These are phyloP conservation scores for Metschnikowia drakensbergensis DNA, from an alignment of 805 yeast genomes.

Conservation along the genomic window DNA sequence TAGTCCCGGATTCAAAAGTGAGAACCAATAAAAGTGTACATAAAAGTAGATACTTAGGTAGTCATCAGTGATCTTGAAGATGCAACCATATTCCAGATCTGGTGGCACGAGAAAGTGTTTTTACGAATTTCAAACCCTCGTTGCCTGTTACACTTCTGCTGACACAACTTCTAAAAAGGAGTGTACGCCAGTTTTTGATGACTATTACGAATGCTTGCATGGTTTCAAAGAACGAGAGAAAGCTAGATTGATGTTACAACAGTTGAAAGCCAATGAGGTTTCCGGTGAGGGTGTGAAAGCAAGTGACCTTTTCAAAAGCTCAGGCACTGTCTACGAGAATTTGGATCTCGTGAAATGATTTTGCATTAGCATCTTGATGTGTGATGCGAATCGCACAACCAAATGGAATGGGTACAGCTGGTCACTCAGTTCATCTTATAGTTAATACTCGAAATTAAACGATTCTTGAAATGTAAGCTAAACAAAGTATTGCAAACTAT, in stretches of 20 bases:
- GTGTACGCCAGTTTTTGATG: slow-evolving; percentile 43
- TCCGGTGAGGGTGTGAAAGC: slow-evolving; percentile 40
- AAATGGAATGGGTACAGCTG: not conserved
- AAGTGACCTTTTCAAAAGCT: slow-evolving; percentile 39
- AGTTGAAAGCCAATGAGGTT: slow-evolving; percentile 43
- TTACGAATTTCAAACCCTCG: slow-evolving; percentile 44
- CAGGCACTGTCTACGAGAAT: slow-evolving; percentile 41
- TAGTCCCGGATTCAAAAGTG: slow-evolving; percentile 13
- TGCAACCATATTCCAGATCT: slow-evolving; percentile 47
- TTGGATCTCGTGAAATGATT: slow-evolving; percentile 34
- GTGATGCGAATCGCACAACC: not conserved
- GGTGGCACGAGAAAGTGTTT: slow-evolving; percentile 48
- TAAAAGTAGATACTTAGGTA: not conserved
- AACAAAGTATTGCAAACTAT: not conserved
- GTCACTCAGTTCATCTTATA: not conserved
- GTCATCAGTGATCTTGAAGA: slow-evolving; percentile 12
- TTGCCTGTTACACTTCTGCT: slow-evolving; percentile 44
- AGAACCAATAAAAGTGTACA: slow-evolving; percentile 12
- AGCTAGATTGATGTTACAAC: slow-evolving; percentile 43
- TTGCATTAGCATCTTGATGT: not conserved
- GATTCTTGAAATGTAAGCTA: not conserved
- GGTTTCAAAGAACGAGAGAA: slow-evolving; percentile 45
- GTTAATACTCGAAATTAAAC: not conserved
- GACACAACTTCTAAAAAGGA: slow-evolving; percentile 39
- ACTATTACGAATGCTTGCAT: slow-evolving; percentile 46